Evolutionary conservation across 352 stramenopile genomes (phyloP).

Genomic region (Globisporangium nagaii): DNA sequence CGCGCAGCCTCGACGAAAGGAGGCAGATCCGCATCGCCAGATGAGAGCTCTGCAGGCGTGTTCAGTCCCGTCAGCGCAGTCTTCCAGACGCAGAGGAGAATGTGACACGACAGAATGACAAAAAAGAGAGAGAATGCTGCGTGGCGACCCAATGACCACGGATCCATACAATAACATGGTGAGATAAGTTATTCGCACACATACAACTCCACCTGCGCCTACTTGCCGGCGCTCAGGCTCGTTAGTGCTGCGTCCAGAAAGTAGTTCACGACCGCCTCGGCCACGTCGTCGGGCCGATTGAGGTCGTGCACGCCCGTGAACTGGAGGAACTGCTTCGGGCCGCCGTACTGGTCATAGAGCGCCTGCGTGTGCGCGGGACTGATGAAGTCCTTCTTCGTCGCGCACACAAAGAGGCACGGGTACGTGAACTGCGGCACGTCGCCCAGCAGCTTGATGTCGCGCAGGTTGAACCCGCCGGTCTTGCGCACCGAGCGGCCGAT

Average conservation of each 20-base stretch:
- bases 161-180: no score
- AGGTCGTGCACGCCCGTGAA: conserved; percentile 57
- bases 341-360: conserved; percentile 53
- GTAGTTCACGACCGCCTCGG: conserved; percentile 34
- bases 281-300: conserved; percentile 44
- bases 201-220: conserved; percentile 9
- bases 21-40: neutral
- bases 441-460: conserved; percentile 48
- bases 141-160: no score
- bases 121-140: no score
- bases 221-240: neutral
- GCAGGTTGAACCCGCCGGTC: conserved; percentile 46
- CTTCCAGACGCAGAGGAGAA: conserved; percentile 22
- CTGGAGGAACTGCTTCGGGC: conserved; percentile 47
- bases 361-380: conserved; percentile 44
- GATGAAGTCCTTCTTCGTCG: conserved; percentile 74
- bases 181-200: conserved; percentile 4
- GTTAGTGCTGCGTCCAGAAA: conserved; percentile 18
- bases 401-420: conserved; percentile 63
- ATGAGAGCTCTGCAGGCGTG: conserved; percentile 12
- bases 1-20: neutral
- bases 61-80: conserved; percentile 12
- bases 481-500: conserved; percentile 64
- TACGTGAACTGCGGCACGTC: conserved; percentile 30
- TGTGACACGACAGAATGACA: conserved; percentile 13